phyloP scores from a whole-genome alignment of 257 asterid species.

The Salvia hispanica region DNA sequence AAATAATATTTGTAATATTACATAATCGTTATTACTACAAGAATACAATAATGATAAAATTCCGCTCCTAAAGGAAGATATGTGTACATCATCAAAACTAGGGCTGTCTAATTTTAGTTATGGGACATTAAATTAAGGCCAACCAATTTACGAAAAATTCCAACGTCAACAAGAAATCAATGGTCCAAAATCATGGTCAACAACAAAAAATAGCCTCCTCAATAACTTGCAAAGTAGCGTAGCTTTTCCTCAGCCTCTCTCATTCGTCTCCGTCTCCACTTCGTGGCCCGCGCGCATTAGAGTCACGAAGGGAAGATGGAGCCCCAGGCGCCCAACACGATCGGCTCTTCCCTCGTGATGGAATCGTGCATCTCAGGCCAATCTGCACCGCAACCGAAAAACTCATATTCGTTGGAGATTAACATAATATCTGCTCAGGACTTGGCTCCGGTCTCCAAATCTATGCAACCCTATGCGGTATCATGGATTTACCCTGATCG shows the following conservation, averaged over 20 bases:
- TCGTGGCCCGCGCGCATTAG: background rate
- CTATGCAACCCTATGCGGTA: constrained; percentile 63
- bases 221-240: constrained; percentile 16
- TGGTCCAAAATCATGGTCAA: constrained; percentile 38
- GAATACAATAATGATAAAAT: background rate
- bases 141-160: constrained; percentile 18
- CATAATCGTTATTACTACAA: too few species aligned
- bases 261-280: background rate
- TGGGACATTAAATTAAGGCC: constrained; percentile 23
- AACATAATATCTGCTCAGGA: constrained; percentile 74
- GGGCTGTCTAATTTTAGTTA: background rate
- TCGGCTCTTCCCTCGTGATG: constrained; percentile 50
- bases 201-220: constrained; percentile 25
- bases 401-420: constrained; percentile 42
- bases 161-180: constrained; percentile 26
- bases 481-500: constrained; percentile 54
- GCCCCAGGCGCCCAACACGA: constrained; percentile 35
- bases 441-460: constrained; percentile 51
- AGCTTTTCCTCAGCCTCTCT: background rate
- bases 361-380: constrained; percentile 43
- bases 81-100: constrained; percentile 22
- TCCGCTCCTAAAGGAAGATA: background rate
- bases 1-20: too few species aligned
- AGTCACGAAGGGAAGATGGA: constrained; percentile 45
- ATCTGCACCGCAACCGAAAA: constrained; percentile 15